phyloP scores from a whole-genome alignment of 2,329 filamentous ascomycete genomes.

The Fusarium poae region DNA sequence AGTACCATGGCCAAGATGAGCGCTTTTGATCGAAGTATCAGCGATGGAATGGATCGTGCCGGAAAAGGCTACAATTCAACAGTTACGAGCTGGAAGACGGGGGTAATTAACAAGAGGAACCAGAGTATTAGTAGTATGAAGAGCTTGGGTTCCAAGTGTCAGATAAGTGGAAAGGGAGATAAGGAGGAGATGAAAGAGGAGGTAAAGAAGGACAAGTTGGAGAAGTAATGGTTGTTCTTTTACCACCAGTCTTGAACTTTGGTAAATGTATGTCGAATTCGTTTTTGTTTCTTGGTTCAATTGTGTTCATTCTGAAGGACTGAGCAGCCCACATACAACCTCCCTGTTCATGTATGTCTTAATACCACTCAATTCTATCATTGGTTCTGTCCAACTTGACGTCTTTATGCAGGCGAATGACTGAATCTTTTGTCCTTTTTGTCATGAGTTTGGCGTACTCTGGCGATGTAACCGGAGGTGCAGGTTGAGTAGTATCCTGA shows the following conservation, averaged over 20 bases:
- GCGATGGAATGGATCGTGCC: conserved; percentile 9
- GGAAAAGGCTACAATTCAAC: conserved; percentile 11
- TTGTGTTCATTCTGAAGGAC: not conserved
- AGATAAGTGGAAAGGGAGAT: not conserved
- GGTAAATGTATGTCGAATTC: not conserved
- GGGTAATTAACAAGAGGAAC: conserved; percentile 11
- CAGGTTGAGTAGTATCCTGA: conserved; percentile 14
- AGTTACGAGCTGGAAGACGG: conserved; percentile 10
- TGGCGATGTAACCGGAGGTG: conserved; percentile 23
- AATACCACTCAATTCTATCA: conserved; percentile 34
- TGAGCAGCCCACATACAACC: not conserved
- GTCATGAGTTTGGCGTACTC: conserved; percentile 32
- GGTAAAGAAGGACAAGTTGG: not conserved
- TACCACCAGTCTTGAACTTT: accelerated
- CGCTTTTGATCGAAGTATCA: conserved; percentile 20
- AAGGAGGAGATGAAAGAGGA: not conserved
- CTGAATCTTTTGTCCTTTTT: conserved; percentile 28
- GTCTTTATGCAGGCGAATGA: conserved; percentile 11
- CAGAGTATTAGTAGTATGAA: conserved; percentile 22
- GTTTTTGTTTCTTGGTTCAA: not conserved
- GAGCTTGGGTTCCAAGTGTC: conserved; percentile 4
- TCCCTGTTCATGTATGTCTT: not conserved
- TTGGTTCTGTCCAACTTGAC: conserved; percentile 20
- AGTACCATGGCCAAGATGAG: conserved; percentile 3
- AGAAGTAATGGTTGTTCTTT: accelerated